Evolutionary conservation across 208 protist species (phyloP), one percentile per base, ranked within the genome.

Genomic region (Novymonas esmeraldas): DNA sequence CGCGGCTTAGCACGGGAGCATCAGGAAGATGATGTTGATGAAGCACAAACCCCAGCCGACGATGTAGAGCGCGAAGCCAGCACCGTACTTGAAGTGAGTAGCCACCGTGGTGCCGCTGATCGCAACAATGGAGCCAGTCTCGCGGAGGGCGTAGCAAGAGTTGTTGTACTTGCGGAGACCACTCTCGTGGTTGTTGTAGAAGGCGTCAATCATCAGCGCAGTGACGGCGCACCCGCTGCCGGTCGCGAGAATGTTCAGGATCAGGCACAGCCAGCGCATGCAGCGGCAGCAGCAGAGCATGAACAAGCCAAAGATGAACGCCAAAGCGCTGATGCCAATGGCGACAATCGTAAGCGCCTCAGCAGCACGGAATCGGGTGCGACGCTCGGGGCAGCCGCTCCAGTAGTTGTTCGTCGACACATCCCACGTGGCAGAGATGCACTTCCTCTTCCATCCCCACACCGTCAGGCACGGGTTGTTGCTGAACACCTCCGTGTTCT

Each of bases 371-470:
- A 87, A 84, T 49, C 55, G 70, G 20, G 33, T 59, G 46, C 60
- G 59, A n/a, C 78, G 77, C 52, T 50, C 57, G 9, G 22, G 38
- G 68, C 78, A 87, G 7, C 11, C 16, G 11, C 1, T 20, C 63
- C 68, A 87, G 9, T 71, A 38, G 6, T 50, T 49, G 24, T 56
- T 54, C 9, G 64, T 71, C 45, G 29, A 22, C 10, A 42, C 29
- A 14, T 57, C 28, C 42, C 66, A 76, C 14, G 34, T 51, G 34
- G 26, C 59, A 31, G 58, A 74, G 67, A 70, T 76, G 77, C 83
- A 89, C 49, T 84, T 79, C 2, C 42, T 26, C 70, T 86, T 86
- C 13, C 38, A 55, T 6, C 79, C 83, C 83, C 83, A 89, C 39
- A 89, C 14, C 10, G 79, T 84, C 36, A 89, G 48, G 64, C 83